Conservation (phyloP, 768 basidiomycete genomes). For the Mycena rebaudengoi region DNA sequence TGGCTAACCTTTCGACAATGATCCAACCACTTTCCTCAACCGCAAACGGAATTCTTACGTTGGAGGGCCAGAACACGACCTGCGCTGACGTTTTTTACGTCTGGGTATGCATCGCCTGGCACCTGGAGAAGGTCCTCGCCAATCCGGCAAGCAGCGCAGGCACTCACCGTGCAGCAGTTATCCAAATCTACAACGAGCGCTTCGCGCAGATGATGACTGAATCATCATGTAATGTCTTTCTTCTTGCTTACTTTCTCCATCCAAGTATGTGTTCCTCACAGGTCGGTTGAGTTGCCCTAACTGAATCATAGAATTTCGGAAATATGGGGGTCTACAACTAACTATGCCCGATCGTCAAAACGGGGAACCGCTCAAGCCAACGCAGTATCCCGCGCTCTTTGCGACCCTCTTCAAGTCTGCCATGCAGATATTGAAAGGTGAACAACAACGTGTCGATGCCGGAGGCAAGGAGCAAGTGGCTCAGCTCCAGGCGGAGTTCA, state of each 20-base stretch:
- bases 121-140: slow-evolving; percentile 31
- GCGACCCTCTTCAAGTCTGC: slow-evolving; percentile 15
- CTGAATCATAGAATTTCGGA: slow-evolving; percentile 8
- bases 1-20: slow-evolving; percentile 23
- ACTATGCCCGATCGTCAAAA: slow-evolving; percentile 27
- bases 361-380: not conserved
- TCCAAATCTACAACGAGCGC: slow-evolving; percentile 34
- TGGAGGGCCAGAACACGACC: slow-evolving; percentile 40
- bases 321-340: slow-evolving; percentile 28
- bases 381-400: slow-evolving; percentile 22
- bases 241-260: slow-evolving; percentile 40
- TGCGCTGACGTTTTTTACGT: too few species aligned
- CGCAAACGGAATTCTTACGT: slow-evolving; percentile 34
- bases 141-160: slow-evolving; percentile 10
- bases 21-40: slow-evolving; percentile 27
- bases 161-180: slow-evolving; percentile 18
- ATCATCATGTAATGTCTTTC: slow-evolving; percentile 35
- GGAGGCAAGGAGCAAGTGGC: slow-evolving; percentile 14
- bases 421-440: slow-evolving; percentile 29
- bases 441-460: slow-evolving; percentile 23
- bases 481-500: slow-evolving; percentile 28
- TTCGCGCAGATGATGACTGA: slow-evolving; percentile 42
- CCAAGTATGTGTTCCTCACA: slow-evolving; percentile 27
- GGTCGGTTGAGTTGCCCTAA: too few species aligned
- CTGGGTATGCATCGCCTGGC: slow-evolving; percentile 39